These are phyloP conservation scores for Paecilomyces dactylethromorphus DNA, from an alignment of 2,329 filamentous ascomycete species.

Conservation along the genomic window DNA sequence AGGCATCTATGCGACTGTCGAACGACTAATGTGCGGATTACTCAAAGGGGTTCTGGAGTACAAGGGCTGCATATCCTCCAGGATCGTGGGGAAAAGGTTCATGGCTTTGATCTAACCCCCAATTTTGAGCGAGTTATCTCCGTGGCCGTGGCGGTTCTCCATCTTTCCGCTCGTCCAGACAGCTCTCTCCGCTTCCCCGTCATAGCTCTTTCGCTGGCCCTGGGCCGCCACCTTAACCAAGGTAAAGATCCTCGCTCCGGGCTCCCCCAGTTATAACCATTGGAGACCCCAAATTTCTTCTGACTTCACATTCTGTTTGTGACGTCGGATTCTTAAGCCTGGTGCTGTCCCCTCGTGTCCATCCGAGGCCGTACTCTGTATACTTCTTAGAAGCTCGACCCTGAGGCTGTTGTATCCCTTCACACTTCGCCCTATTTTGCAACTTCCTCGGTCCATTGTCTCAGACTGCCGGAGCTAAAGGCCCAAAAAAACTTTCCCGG, in stretches of 20 bases:
- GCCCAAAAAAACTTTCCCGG: not conserved
- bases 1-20: not conserved
- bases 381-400: not conserved
- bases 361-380: not conserved
- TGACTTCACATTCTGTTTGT: not conserved
- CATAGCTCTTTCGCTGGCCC: not conserved
- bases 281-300: not conserved
- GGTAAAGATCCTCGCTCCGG: not conserved
- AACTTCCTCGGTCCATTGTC: not conserved
- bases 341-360: not conserved
- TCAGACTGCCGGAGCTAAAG: not conserved
- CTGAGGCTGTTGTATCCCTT: not conserved
- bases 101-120: not conserved
- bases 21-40: not conserved
- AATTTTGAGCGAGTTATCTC: not conserved
- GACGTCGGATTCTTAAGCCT: not conserved
- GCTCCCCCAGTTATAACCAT: not conserved
- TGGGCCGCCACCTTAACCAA: not conserved
- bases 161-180: constrained; percentile 1
- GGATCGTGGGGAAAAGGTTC: not conserved
- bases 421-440: not conserved
- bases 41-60: not conserved
- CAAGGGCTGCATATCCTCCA: not conserved
- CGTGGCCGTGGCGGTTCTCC: not conserved
- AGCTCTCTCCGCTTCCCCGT: constrained; percentile 1